Percentiles rank a stretch among this genome's conserved stretches.
Evolutionary conservation across 768 basidiomycete species (phyloP).

Genomic region (Asterophora parasitica): DNA sequence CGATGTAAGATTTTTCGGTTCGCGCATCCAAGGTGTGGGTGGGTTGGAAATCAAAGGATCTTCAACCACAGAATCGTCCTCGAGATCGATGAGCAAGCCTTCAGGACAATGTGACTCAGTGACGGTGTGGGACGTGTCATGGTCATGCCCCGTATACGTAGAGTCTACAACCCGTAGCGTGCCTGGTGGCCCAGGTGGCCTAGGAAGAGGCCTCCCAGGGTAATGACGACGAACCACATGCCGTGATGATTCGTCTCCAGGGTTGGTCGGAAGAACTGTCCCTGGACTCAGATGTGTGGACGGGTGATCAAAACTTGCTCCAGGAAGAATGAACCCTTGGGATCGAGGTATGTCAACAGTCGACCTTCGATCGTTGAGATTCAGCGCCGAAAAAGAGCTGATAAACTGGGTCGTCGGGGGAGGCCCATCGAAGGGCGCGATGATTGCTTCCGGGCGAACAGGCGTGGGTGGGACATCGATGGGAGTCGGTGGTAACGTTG

Average conservation of each 20-base stretch:
- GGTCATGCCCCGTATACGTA: slow-evolving; percentile 27
- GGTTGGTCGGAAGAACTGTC: background rate
- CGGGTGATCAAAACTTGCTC: background rate
- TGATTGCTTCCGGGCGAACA: background rate
- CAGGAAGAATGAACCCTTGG: background rate
- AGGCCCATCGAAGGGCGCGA: background rate
- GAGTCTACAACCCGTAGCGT: slow-evolving; percentile 27
- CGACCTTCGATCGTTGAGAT: background rate
- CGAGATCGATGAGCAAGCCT: slow-evolving; percentile 54
- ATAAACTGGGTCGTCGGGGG: background rate
- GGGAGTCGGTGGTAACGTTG: slow-evolving; percentile 38
- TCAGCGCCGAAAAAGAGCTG: background rate
- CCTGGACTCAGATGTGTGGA: background rate
- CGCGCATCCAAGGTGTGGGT: background rate
- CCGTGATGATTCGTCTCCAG: slow-evolving; percentile 22
- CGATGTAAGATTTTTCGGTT: background rate
- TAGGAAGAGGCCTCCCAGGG: slow-evolving; percentile 53
- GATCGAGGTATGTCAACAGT: background rate
- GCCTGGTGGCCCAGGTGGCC: slow-evolving; percentile 27
- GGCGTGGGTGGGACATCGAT: slow-evolving; percentile 15
- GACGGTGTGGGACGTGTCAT: slow-evolving; percentile 13
- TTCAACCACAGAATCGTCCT: slow-evolving; percentile 27
- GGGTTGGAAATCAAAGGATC: background rate
- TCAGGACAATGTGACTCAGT: slow-evolving; percentile 31
- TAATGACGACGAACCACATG: slow-evolving; percentile 39